Evolutionary conservation across 1,139 yeast genomes (phyloP).

Genomic region (Suhomyces terraborum): DNA sequence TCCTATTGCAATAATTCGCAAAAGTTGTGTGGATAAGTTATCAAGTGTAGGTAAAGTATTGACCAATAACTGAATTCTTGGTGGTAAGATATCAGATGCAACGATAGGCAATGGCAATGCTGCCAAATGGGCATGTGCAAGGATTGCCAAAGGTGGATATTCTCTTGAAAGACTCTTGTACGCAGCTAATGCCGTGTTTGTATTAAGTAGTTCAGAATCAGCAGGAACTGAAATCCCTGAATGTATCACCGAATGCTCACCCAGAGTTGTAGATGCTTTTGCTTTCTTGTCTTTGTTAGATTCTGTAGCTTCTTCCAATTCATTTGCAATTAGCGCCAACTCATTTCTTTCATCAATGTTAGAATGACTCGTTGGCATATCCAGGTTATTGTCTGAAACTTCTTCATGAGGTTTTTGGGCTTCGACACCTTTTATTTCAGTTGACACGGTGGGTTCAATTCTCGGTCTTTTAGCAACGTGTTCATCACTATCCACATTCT

Average conservation of each 20-base stretch:
- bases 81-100: conserved; percentile 58
- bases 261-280: conserved; percentile 2
- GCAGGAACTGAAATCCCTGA: conserved; percentile 39
- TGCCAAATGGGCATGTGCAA: conserved; percentile 56
- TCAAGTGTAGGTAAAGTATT: conserved; percentile 74
- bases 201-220: conserved; percentile 43
- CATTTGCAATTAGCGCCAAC: conserved; percentile 25
- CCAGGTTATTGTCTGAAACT: neutral
- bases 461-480: conserved; percentile 9
- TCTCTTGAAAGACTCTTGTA: conserved; percentile 46
- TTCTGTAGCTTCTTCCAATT: conserved; percentile 27
- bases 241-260: conserved; percentile 18
- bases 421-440: neutral
- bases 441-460: conserved; percentile 5
- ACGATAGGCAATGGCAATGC: conserved; percentile 59
- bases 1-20: conserved; percentile 66
- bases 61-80: conserved; percentile 60
- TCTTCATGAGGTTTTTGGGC: neutral
- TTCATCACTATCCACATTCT: conserved; percentile 3
- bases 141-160: conserved; percentile 39
- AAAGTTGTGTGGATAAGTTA: conserved; percentile 71
- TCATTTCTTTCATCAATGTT: conserved; percentile 20
- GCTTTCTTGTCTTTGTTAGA: conserved; percentile 19
- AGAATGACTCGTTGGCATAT: neutral
- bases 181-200: conserved; percentile 46